Conservation (phyloP, 345 rosid species). For the Corchorus olitorius region DNA sequence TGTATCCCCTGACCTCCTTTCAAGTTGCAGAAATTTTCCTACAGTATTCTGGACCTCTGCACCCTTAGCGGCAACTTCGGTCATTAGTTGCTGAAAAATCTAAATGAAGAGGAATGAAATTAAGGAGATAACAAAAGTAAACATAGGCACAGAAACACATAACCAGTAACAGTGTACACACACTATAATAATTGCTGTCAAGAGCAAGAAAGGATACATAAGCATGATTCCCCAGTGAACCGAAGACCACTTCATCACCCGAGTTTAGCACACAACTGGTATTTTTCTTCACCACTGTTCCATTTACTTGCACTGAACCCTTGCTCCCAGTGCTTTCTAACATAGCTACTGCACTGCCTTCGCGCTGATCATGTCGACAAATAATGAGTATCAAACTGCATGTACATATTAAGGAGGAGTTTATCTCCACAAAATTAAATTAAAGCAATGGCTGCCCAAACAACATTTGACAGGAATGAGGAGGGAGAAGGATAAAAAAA, state of each 20-base stretch:
- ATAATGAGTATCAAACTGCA: slow-evolving; percentile 70
- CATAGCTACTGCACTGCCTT: slow-evolving; percentile 55
- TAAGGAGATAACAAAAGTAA: slow-evolving; percentile 43
- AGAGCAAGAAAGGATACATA: slow-evolving; percentile 69
- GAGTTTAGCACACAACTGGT: slow-evolving; percentile 50
- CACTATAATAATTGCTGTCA: slow-evolving; percentile 15
- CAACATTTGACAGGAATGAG: not conserved
- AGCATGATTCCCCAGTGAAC: slow-evolving; percentile 60
- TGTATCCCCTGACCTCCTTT: slow-evolving; percentile 70
- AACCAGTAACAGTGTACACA: slow-evolving; percentile 9
- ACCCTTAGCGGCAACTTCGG: slow-evolving; percentile 58
- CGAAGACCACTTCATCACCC: slow-evolving; percentile 82
- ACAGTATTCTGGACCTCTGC: slow-evolving; percentile 48
- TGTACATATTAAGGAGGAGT: slow-evolving; percentile 59
- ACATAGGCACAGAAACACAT: slow-evolving; percentile 13
- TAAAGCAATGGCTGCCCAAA: slow-evolving; percentile 19
- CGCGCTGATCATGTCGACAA: slow-evolving; percentile 84
- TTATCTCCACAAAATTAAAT: slow-evolving; percentile 49
- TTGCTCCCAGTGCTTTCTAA: slow-evolving; percentile 73
- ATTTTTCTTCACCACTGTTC: slow-evolving; percentile 50
- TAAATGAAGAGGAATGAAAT: slow-evolving; percentile 30
- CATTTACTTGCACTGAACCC: slow-evolving; percentile 72
- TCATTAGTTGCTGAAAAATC: slow-evolving; percentile 73
- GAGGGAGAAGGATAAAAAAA: not conserved
- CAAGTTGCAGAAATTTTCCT: slow-evolving; percentile 55